A percentile compares a stretch with the other conserved stretches of the same genome.
Conservation (phyloP, 106 monocot genomes). For the Dendrobium catenatum region DNA sequence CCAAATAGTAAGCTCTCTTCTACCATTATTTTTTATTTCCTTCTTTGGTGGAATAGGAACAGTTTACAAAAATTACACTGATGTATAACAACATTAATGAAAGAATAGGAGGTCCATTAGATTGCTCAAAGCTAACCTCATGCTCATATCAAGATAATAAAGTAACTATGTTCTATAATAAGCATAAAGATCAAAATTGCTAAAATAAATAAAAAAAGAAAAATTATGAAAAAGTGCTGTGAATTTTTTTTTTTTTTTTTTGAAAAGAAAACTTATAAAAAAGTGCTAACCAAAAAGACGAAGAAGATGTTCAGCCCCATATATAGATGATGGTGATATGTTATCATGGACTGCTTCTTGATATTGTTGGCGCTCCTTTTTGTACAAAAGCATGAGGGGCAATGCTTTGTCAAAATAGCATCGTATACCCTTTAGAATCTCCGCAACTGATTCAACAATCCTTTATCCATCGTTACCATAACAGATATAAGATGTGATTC, state of each 20-base stretch:
- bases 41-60: not conserved
- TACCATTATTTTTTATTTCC: not conserved
- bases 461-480: constrained; percentile 23
- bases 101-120: too few species aligned
- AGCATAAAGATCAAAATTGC: not conserved
- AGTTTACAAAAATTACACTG: not conserved
- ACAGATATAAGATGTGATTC: not conserved
- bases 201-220: not conserved
- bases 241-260: too few species aligned
- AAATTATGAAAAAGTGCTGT: not conserved
- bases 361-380: constrained; percentile 84
- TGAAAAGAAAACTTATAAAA: not conserved
- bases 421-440: constrained; percentile 83
- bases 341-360: constrained; percentile 57
- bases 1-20: not conserved
- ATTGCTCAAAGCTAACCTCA: too few species aligned
- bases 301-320: constrained; percentile 92
- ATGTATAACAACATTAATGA: not conserved
- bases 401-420: constrained; percentile 98
- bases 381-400: constrained; percentile 73
- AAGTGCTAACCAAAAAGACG: constrained; percentile 84
- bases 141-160: too few species aligned
- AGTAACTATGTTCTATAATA: not conserved
- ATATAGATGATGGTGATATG: constrained; percentile 73
- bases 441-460: constrained; percentile 71